Evolutionary conservation across 768 basidiomycete species (phyloP), one percentile per base, ranked within the genome.

Genomic region (Cyclocybe cylindracea): DNA sequence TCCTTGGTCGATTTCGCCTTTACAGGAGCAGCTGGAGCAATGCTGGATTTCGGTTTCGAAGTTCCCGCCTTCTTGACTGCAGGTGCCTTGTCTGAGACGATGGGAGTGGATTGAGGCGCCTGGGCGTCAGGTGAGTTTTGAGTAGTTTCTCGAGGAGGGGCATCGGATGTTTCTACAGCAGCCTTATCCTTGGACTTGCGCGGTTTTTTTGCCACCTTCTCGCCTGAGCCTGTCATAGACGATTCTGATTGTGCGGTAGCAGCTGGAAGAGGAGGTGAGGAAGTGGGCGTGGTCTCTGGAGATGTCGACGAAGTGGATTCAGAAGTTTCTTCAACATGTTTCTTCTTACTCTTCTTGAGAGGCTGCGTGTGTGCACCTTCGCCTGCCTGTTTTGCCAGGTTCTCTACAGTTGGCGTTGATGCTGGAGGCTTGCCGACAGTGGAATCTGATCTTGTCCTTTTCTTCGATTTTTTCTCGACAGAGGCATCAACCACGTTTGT

Each of bases 311-410:
- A 10, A 5, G 14, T 40, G 19, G 35, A 35, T 18, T 7, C 32
- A 37, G 29, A 8, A 24, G 31, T 31, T 16, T 57, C 46, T 6
- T 51, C 39, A 3, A 6, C 35, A 10, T 39, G 48, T 10, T 39
- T 9, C 49, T 55, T 58, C 44, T 55, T 61, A 44, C 60, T 63
- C 33, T 48, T 60, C 29, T 62, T 60, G 2, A 46, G 2, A 34
- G 51, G 55, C 31, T 32, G 39, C 24, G 42, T 41, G 14, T 36
- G 29, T 31, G 48, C 44, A 29, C 9, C 39, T 7, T 33, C 18
- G 29, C 33, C 24, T 37, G 36, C 16, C 34, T 38, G 29, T 19
- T 5, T 32, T 7, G 38, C 19, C 5, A 7, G 34, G 19, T 16
- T 31, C 7, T 41, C n/a, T 11, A 19, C 31, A 13, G 34, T 11